A percentile compares a stretch with the other conserved stretches of the same genome.
These are phyloP conservation scores for Sarcodon sp. DNA, from an alignment of 768 basidiomycete genomes.

Conservation along the genomic window DNA sequence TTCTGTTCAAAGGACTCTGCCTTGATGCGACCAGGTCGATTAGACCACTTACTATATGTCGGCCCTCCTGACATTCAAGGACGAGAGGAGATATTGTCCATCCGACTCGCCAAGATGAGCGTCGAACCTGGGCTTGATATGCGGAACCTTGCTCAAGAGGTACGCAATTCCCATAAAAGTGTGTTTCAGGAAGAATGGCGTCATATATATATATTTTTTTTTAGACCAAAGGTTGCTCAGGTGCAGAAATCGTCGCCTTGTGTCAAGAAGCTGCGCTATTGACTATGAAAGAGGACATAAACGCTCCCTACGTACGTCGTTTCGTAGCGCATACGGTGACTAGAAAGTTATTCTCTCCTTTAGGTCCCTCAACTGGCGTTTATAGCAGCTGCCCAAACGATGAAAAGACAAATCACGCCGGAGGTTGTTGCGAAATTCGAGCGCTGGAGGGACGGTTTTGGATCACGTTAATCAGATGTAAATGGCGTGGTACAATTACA, in stretches of 20 bases:
- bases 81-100: slow-evolving; percentile 74
- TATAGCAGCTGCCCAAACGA: slow-evolving; percentile 51
- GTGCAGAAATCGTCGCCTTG: slow-evolving; percentile 83
- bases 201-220: slow-evolving; percentile 2
- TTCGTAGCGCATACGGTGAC: neutral
- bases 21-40: slow-evolving; percentile 85
- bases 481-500: no score
- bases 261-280: slow-evolving; percentile 94
- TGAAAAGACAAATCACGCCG: slow-evolving; percentile 78
- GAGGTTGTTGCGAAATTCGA: slow-evolving; percentile 61
- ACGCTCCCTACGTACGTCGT: slow-evolving; percentile 56
- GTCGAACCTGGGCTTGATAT: slow-evolving; percentile 61
- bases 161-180: slow-evolving; percentile 18
- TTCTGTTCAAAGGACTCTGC: slow-evolving; percentile 68
- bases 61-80: slow-evolving; percentile 79
- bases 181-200: neutral
- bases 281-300: slow-evolving; percentile 82
- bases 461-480: slow-evolving; percentile 4
- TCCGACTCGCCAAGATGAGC: slow-evolving; percentile 71
- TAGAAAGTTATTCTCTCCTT: neutral
- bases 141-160: slow-evolving; percentile 54
- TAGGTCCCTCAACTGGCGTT: slow-evolving; percentile 74
- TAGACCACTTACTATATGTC: slow-evolving; percentile 91
- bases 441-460: slow-evolving; percentile 39
- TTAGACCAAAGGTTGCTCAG: slow-evolving; percentile 92